Conservation (phyloP, 2,329 filamentous ascomycete species). For the Microcyclospora tardicrescens region DNA sequence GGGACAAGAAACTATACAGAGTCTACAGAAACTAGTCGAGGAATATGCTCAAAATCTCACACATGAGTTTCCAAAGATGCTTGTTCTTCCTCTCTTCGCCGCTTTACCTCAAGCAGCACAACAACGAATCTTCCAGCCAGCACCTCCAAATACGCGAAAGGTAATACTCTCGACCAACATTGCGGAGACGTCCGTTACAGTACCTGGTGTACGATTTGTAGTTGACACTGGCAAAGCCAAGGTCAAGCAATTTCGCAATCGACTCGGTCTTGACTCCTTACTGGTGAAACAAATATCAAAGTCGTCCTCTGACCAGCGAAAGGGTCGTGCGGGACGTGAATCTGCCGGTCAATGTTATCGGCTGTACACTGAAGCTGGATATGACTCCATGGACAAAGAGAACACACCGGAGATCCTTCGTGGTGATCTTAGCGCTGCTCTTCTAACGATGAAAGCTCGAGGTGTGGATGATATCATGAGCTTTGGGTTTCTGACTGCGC, state of each 20-base stretch:
- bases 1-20: slow-evolving; percentile 85
- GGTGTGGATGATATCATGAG: slow-evolving; percentile 68
- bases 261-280: slow-evolving; percentile 78
- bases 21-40: slow-evolving; percentile 64
- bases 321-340: slow-evolving; percentile 87
- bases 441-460: slow-evolving; percentile 86
- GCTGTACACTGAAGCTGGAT: slow-evolving; percentile 72
- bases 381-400: slow-evolving; percentile 53
- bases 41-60: slow-evolving; percentile 63
- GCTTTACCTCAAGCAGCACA: slow-evolving; percentile 79
- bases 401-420: slow-evolving; percentile 82
- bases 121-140: slow-evolving; percentile 69
- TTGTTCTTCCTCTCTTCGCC: slow-evolving; percentile 73
- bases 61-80: slow-evolving; percentile 33
- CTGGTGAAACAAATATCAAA: slow-evolving; percentile 83
- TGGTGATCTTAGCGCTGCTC: slow-evolving; percentile 72
- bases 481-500: slow-evolving; percentile 78
- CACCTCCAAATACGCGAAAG: slow-evolving; percentile 65
- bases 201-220: slow-evolving; percentile 82
- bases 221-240: slow-evolving; percentile 91
- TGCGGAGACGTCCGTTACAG: slow-evolving; percentile 94
- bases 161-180: slow-evolving; percentile 92
- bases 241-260: slow-evolving; percentile 76
- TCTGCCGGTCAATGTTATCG: slow-evolving; percentile 80
- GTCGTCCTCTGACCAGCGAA: slow-evolving; percentile 81